Conservation (phyloP, 2,329 filamentous ascomycete species). For the Aspergillus terreus region DNA sequence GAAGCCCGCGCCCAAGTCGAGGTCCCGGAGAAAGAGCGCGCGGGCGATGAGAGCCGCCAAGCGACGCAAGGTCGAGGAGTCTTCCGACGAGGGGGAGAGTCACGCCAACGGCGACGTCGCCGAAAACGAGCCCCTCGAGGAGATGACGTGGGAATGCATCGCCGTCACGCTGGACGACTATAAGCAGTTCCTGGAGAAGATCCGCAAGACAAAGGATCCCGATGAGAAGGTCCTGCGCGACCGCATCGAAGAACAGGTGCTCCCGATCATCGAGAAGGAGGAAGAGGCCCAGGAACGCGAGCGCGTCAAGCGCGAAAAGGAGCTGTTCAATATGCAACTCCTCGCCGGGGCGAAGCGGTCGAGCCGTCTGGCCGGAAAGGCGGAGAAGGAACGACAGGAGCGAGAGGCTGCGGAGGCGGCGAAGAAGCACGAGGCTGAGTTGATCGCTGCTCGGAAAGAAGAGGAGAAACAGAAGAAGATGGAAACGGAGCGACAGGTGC, state of each 20-base stretch:
- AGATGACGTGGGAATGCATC: slow-evolving; percentile 85
- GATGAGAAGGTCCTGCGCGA: slow-evolving; percentile 78
- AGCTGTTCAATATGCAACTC: slow-evolving; percentile 76
- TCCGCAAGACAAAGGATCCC: slow-evolving; percentile 72
- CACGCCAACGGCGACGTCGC: slow-evolving; percentile 31
- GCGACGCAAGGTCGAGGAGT: slow-evolving; percentile 56
- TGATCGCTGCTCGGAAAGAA: slow-evolving; percentile 59
- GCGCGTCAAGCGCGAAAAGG: slow-evolving; percentile 70
- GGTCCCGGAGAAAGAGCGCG: slow-evolving; percentile 63
- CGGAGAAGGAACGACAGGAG: slow-evolving; percentile 72
- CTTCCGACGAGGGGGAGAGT: slow-evolving; percentile 41
- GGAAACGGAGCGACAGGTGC: slow-evolving; percentile 71
- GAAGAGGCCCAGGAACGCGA: slow-evolving; percentile 67
- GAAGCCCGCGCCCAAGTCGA: slow-evolving; percentile 50
- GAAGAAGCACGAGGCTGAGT: slow-evolving; percentile 60
- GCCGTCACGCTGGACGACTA: slow-evolving; percentile 80
- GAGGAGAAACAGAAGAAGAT: slow-evolving; percentile 59
- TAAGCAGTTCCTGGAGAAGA: slow-evolving; percentile 62
- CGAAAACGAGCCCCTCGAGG: slow-evolving; percentile 64
- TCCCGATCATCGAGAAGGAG: slow-evolving; percentile 80
- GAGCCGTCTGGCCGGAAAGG: slow-evolving; percentile 77
- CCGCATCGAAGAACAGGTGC: slow-evolving; percentile 69
- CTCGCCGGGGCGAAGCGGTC: slow-evolving; percentile 93
- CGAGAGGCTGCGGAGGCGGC: slow-evolving; percentile 69
- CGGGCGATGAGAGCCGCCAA: slow-evolving; percentile 67